A percentile compares a stretch with the other conserved stretches of the same genome.
Conservation (phyloP, 2,329 filamentous ascomycete species). For the Penicillium sp. region DNA sequence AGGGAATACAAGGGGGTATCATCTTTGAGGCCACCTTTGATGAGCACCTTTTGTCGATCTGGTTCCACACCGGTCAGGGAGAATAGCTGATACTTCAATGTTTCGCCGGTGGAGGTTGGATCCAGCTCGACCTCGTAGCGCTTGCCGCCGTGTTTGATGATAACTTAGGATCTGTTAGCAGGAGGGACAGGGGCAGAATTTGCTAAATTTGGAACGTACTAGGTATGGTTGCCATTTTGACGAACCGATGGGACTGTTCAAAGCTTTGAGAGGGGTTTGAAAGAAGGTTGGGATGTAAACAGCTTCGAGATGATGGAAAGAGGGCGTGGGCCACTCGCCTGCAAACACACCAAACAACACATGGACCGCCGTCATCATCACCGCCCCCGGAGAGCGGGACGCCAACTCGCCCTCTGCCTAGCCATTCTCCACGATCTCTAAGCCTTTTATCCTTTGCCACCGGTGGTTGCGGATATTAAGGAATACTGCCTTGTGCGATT, state of each 20-base stretch:
- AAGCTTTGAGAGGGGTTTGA: constrained; percentile 8
- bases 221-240: constrained; percentile 56
- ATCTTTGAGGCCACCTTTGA: constrained; percentile 94
- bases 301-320: constrained; percentile 16
- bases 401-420: constrained; percentile 19
- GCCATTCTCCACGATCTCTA: constrained; percentile 10
- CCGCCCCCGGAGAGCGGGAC: constrained; percentile 13
- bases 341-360: constrained; percentile 36
- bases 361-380: constrained; percentile 10
- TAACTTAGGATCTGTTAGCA: constrained; percentile 57
- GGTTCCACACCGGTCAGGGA: constrained; percentile 95
- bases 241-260: background rate
- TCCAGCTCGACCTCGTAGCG: constrained; percentile 94
- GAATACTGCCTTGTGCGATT: background rate
- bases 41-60: constrained; percentile 90
- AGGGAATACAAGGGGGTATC: constrained; percentile 83
- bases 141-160: constrained; percentile 93
- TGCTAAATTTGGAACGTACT: constrained; percentile 41
- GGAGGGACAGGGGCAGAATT: background rate
- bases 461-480: background rate
- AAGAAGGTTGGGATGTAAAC: constrained; percentile 17
- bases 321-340: constrained; percentile 19
- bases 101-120: constrained; percentile 77
- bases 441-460: background rate
- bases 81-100: constrained; percentile 93